These are phyloP conservation scores for Apiospora phragmitis DNA, from an alignment of 2,329 filamentous ascomycete species.

Conservation along the genomic window DNA sequence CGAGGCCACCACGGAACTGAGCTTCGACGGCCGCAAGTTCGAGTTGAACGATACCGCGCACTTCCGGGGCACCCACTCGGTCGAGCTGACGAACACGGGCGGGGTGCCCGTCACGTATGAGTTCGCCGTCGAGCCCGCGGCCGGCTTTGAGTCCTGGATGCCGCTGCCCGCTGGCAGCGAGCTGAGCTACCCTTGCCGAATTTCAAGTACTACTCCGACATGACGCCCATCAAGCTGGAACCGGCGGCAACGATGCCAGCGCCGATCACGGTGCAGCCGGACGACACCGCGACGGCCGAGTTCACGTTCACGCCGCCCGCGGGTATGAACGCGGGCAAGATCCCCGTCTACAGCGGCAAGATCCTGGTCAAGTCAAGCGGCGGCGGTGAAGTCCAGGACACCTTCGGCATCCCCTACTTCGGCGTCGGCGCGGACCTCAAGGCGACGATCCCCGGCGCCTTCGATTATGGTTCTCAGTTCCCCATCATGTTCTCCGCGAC, in stretches of 20 bases:
- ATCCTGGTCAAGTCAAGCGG: constrained; percentile 39
- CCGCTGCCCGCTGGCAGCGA: constrained; percentile 13
- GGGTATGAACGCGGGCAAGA: constrained; percentile 22
- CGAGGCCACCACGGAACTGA: constrained; percentile 35
- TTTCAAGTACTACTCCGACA: no score
- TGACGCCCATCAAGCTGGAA: no score
- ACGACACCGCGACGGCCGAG: no score
- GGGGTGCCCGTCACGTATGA: constrained; percentile 35
- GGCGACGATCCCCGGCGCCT: no score
- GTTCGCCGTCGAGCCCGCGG: constrained; percentile 29
- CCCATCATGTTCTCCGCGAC: no score
- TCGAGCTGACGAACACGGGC: constrained; percentile 40
- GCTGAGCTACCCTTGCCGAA: no score
- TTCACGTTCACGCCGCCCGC: not conserved
- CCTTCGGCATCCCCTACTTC: constrained; percentile 43
- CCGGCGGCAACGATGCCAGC: no score
- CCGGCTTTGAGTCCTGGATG: constrained; percentile 21
- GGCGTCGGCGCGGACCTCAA: no score
- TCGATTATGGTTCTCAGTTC: no score
- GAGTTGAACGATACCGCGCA: constrained; percentile 44
- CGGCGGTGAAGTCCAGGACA: constrained; percentile 39
- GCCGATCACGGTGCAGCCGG: no score
- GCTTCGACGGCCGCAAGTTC: constrained; percentile 38
- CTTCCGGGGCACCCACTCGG: constrained; percentile 33
- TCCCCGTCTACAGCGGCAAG: constrained; percentile 47